Evolutionary conservation across 176 grass and related monocot genomes (phyloP).

Genomic region (Ananas comosus): DNA sequence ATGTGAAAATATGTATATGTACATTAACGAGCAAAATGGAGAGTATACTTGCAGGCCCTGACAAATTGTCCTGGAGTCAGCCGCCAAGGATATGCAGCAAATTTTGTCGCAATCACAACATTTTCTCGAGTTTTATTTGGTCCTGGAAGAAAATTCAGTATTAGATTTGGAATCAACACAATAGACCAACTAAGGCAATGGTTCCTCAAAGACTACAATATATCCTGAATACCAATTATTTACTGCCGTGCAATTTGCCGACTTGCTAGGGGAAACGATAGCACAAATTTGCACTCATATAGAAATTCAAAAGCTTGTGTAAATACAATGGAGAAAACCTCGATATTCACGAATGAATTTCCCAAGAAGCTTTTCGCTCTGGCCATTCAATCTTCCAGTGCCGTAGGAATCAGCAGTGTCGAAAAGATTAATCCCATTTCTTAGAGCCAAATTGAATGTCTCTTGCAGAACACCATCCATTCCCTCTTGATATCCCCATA

Average conservation of each 20-base stretch:
- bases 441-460: constrained; percentile 64
- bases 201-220: too few species aligned
- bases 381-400: constrained; percentile 71
- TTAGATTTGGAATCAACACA: too few species aligned
- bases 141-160: constrained; percentile 24
- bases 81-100: constrained; percentile 93
- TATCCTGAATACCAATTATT: too few species aligned
- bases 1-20: constrained; percentile 5
- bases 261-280: too few species aligned
- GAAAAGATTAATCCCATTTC: constrained; percentile 79
- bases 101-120: constrained; percentile 86
- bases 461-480: constrained; percentile 75
- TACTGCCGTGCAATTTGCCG: too few species aligned
- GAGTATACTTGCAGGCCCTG: constrained; percentile 86
- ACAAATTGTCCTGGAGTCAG: constrained; percentile 93
- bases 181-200: too few species aligned
- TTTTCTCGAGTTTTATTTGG: constrained; percentile 37
- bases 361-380: constrained; percentile 75
- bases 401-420: constrained; percentile 96
- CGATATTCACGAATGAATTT: constrained; percentile 66
- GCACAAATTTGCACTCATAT: too few species aligned
- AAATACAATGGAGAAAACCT: constrained; percentile 25
- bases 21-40: constrained; percentile 43
- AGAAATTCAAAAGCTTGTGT: neutral
- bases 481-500: constrained; percentile 85